Evolutionary conservation across 495 filamentous ascomycete species (phyloP), one percentile per base, ranked within the genome.

Genomic region (Diplogelasinospora grovesii): DNA sequence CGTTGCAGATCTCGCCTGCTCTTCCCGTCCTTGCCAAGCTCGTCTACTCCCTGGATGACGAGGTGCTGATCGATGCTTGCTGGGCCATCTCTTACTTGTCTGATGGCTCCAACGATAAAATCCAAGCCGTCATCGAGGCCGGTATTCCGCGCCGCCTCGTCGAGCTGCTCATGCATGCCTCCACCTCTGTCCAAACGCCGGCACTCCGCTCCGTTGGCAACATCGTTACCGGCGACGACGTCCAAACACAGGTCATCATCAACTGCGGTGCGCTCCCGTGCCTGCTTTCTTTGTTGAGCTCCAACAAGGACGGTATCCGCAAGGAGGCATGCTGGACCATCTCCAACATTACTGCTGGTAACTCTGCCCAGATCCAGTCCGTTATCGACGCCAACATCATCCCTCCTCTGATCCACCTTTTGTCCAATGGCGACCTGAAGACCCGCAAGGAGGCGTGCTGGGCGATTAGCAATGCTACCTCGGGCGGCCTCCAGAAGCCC

Each of bases 261-360:
- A 99, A 99, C 76, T 94, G 87, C 54, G 93, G 93, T 35, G 80
- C 93, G 35, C 73, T 99, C 10, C 83, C 89, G 25, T 94, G 89
- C 41, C 74, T 99, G 14, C 74, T 96, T 21, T 89, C 89, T 18
- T 82, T 99, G 7, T 73, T 99, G 39, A 85, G 88, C 69, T 97
- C 92, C 39, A 85, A 82, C 58, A 99, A 99, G 73, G 93, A 99
- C 54, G 93, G 93, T 8, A 99, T 99, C 45, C 88, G 93, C 40
- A 99, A 99, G 73, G 93, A 99, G 64, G 93, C 93, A 20, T 99
- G 93, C 76, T 99, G 93, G 93, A 99, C 93, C 21, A 99, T 99
- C 51, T 95, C 89, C 51, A 99, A 99, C 71, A 82, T 99, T 55
- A 99, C 93, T 13, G 93, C 93, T 38, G 93, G 93, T 18, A 99